A percentile compares a stretch with the other conserved stretches of the same genome.
Evolutionary conservation across 768 basidiomycete genomes (phyloP).

Genomic region (Clitopilus hobsonii): DNA sequence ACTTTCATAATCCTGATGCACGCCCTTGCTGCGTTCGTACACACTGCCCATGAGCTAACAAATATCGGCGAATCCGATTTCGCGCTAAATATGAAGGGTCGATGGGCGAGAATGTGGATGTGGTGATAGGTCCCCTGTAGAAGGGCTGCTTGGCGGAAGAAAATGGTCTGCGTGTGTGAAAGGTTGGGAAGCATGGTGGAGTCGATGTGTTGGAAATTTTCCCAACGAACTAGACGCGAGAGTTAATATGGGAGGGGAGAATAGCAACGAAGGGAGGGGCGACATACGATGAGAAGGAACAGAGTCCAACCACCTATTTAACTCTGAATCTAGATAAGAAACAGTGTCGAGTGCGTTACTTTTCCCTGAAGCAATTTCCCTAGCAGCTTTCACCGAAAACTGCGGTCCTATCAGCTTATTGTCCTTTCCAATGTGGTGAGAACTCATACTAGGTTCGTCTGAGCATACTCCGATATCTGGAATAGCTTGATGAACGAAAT

Average conservation of each 20-base stretch:
- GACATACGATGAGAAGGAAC: not conserved
- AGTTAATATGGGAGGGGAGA: not conserved
- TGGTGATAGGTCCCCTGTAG: not conserved
- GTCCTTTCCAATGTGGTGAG: conserved; percentile 1
- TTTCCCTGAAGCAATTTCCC: not conserved
- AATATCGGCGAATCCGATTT: not conserved
- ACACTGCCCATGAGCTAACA: not conserved
- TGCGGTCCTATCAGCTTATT: conserved; percentile 8
- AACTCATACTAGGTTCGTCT: conserved; percentile 60
- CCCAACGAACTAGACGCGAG: not conserved
- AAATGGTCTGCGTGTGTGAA: not conserved
- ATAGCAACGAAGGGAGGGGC: not conserved
- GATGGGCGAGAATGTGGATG: not conserved
- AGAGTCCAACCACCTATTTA: not conserved
- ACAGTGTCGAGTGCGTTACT: not conserved
- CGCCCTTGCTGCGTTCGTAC: not conserved
- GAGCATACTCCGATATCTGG: conserved; percentile 57
- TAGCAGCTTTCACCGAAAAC: conserved; percentile 12
- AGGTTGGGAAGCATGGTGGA: not conserved
- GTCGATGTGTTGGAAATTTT: not conserved
- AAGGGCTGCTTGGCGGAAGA: not conserved
- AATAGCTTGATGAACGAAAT: conserved; percentile 52
- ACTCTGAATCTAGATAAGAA: not conserved
- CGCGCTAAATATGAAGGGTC: not conserved
- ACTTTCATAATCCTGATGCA: not conserved